These are phyloP conservation scores for Aspergillus unguis DNA, from an alignment of 2,329 filamentous ascomycete species.

Conservation along the genomic window DNA sequence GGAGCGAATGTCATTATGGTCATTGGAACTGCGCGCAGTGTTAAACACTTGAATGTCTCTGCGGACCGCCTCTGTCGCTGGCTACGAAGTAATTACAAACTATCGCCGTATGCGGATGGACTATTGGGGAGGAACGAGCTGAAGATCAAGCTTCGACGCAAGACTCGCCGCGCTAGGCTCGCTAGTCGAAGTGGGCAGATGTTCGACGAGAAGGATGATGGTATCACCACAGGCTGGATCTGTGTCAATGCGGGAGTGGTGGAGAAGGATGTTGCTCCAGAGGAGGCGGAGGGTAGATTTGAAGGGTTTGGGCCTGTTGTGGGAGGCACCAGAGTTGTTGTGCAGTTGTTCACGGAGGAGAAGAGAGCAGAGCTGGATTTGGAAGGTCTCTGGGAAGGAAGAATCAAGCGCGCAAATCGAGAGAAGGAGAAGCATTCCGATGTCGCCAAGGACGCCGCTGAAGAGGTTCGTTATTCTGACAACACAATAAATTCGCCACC, in stretches of 20 bases:
- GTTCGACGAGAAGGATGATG: constrained; percentile 66
- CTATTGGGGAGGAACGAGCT: constrained; percentile 86
- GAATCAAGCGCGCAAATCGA: constrained; percentile 40
- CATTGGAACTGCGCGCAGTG: constrained; percentile 83
- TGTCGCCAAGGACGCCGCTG: constrained; percentile 14
- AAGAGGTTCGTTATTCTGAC: constrained; percentile 23
- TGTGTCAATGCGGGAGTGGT: constrained; percentile 83
- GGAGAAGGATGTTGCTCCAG: constrained; percentile 47
- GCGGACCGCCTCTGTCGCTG: constrained; percentile 87
- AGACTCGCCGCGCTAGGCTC: constrained; percentile 76
- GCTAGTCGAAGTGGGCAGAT: constrained; percentile 67
- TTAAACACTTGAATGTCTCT: constrained; percentile 88
- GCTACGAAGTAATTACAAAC: constrained; percentile 68
- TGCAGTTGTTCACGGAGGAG: constrained; percentile 69
- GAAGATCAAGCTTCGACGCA: constrained; percentile 77
- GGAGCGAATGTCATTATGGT: constrained; percentile 90
- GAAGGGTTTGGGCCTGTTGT: constrained; percentile 70
- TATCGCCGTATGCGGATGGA: constrained; percentile 79
- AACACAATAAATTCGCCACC: constrained; percentile 18
- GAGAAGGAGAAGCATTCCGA: constrained; percentile 36
- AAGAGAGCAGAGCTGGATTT: constrained; percentile 66
- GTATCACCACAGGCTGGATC: constrained; percentile 90
- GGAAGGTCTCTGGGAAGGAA: constrained; percentile 60
- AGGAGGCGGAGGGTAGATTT: constrained; percentile 42
- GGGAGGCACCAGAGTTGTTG: constrained; percentile 60